Percentiles rank a stretch among this genome's conserved stretches.
phyloP scores from a whole-genome alignment of 192 early-diverging fungal genomes.

The Phycomyces blakesleeanus region DNA sequence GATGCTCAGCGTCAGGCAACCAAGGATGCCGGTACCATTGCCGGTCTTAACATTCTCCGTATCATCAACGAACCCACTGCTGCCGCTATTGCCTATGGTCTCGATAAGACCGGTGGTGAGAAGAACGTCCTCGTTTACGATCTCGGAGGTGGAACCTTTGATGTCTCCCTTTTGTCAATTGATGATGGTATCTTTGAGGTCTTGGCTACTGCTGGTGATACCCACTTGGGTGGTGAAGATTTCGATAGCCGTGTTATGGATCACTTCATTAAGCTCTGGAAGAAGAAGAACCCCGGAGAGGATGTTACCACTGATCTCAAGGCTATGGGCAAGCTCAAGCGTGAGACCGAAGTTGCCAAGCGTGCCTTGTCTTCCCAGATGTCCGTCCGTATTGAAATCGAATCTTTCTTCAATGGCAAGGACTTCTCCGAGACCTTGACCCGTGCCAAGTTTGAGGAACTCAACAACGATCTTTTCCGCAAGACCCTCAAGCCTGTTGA shows the following conservation, averaged over 20 bases:
- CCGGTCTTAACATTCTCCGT: slow-evolving; percentile 78
- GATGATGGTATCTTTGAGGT: slow-evolving; percentile 98
- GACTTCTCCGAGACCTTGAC: slow-evolving; percentile 89
- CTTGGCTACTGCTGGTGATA: slow-evolving; percentile 96
- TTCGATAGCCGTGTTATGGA: slow-evolving; percentile 96
- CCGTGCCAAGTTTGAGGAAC: slow-evolving; percentile 91
- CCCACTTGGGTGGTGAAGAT: slow-evolving; percentile 98
- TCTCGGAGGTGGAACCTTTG: slow-evolving; percentile 95
- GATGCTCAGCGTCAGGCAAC: slow-evolving; percentile 89
- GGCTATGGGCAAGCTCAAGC: slow-evolving; percentile 89
- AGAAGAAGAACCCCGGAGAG: slow-evolving; percentile 76
- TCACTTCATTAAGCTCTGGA: slow-evolving; percentile 84
- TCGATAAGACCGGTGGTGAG: slow-evolving; percentile 89
- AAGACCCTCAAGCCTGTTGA: slow-evolving; percentile 89
- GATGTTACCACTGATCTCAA: slow-evolving; percentile 79
- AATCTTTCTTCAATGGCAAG: slow-evolving; percentile 78
- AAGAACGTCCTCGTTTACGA: slow-evolving; percentile 94
- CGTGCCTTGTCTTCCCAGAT: slow-evolving; percentile 86
- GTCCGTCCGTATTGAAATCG: slow-evolving; percentile 85
- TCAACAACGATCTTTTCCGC: slow-evolving; percentile 88
- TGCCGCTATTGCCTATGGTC: slow-evolving; percentile 97
- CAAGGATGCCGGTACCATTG: slow-evolving; percentile 87
- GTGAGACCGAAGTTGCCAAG: slow-evolving; percentile 88
- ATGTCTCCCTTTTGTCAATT: slow-evolving; percentile 93
- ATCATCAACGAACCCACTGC: slow-evolving; percentile 97